Conservation (phyloP, 2,329 filamentous ascomycete species). For the Neopestalotiopsis sp. region DNA sequence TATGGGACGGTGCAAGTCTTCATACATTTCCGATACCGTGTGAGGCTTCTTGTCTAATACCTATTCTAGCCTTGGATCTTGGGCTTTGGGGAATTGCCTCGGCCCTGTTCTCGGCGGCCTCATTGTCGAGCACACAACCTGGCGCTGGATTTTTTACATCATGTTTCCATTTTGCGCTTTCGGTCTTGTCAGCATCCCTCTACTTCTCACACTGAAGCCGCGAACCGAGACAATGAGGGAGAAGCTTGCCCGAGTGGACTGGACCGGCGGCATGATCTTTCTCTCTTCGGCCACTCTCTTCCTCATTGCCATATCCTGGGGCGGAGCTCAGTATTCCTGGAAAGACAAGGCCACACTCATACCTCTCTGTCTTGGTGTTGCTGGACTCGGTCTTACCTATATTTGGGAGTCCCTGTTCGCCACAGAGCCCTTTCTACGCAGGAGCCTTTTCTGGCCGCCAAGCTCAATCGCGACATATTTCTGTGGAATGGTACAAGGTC, state of each 20-base stretch:
- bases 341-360: slow-evolving; percentile 41
- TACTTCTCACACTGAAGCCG: slow-evolving; percentile 44
- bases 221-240: slow-evolving; percentile 31
- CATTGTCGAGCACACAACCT: slow-evolving; percentile 40
- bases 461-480: slow-evolving; percentile 35
- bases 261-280: slow-evolving; percentile 34
- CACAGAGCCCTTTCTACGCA: slow-evolving; percentile 35
- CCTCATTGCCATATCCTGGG: slow-evolving; percentile 36
- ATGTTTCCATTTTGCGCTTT: slow-evolving; percentile 47
- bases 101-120: slow-evolving; percentile 44
- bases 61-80: slow-evolving; percentile 33
- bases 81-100: slow-evolving; percentile 45
- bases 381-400: slow-evolving; percentile 41
- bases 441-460: slow-evolving; percentile 31
- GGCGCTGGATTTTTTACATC: slow-evolving; percentile 54
- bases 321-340: slow-evolving; percentile 49
- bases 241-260: slow-evolving; percentile 46
- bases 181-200: slow-evolving; percentile 40
- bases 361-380: slow-evolving; percentile 47
- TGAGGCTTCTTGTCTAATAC: no score
- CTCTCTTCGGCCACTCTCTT: no score
- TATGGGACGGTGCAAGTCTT: slow-evolving; percentile 33
- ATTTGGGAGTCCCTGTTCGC: slow-evolving; percentile 41
- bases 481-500: slow-evolving; percentile 37
- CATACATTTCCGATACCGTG: no score